Conservation (phyloP, 31 red algal species). For the Odonthalia washingtoniensis region DNA sequence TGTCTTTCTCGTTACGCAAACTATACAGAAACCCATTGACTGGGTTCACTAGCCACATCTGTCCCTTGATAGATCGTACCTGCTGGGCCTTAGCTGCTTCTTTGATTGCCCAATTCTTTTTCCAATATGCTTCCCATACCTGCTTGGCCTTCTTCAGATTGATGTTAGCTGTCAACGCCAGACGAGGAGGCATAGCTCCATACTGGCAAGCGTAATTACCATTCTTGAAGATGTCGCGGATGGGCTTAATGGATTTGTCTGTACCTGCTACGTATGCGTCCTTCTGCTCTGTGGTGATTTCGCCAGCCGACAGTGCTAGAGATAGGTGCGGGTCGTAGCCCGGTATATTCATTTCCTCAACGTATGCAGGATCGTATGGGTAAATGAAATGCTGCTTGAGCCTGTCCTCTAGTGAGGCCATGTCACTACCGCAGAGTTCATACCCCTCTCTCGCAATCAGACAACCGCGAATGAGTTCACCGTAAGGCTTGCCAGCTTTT, state of each 20-base stretch:
- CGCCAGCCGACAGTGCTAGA: slow-evolving; percentile 5
- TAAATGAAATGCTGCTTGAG: slow-evolving; percentile 9
- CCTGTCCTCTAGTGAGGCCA: not conserved
- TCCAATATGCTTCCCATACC: slow-evolving; percentile 9
- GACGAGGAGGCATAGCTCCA: not conserved
- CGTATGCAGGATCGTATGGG: slow-evolving; percentile 7
- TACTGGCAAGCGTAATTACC: not conserved
- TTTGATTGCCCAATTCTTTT: slow-evolving; percentile 1
- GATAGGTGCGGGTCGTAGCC: slow-evolving; percentile 1
- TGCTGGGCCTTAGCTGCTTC: slow-evolving; percentile 3
- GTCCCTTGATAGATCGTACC: slow-evolving; percentile 4
- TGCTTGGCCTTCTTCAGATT: not conserved
- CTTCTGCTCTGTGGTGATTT: not conserved
- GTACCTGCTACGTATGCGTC: too few relatives aligned
- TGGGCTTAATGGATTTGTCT: not conserved
- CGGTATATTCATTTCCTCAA: slow-evolving; percentile 5
- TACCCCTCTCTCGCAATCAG: not conserved
- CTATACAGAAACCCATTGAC: not conserved
- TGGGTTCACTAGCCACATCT: slow-evolving; percentile 8
- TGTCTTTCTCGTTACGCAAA: slow-evolving; percentile 8
- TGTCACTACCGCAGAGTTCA: slow-evolving; percentile 8
- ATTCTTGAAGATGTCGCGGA: not conserved
- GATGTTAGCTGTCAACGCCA: not conserved
- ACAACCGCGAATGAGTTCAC: slow-evolving; percentile 7
- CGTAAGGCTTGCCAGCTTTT: slow-evolving; percentile 4